Base-by-base conservation (phyloP, 805 yeast genomes). In the Candida krabiensis region DNA sequence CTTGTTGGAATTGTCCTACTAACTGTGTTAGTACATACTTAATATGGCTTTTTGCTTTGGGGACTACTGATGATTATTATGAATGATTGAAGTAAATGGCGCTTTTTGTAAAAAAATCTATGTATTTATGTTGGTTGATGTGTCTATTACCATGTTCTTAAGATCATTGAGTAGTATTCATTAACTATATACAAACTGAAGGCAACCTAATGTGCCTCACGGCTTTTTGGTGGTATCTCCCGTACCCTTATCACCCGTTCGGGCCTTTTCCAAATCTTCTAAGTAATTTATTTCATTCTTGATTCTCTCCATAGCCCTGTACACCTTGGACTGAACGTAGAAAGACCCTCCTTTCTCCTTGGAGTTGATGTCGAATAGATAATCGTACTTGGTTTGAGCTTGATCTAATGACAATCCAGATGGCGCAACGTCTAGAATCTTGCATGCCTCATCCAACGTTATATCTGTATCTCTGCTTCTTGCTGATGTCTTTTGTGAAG, bases 311-410 rank as follows among this genome's bases (percentile, higher is more conserved):
- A 89, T 86, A 17, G 99, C 97, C 63, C 96, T 78, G 63, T 79
- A 89, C 17, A 93, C 91, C 67, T 93, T 93, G 37, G 93, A 82
- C 60, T 93, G 99, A 35, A 93, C 60, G 57, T 91, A 93, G 59
- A 93, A 91, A 28, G 96, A 85, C 29, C 96, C 96, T n/a, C 96
- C 96, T 63, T 89, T 88, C 44, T 90, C 97, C 62, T 87, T 88
- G 19, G 93, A 78, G 67, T 93, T 93, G 39, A 88, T 86, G 33
- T 86, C 86, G 52, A 90, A 93, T 50, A 93, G 66, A 52, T 87
- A 87, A 42, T 83, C 78, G 67, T 83, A 93, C 59, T 85, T 84
- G 41, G 74, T 75, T 43, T 81, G 78, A 25, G 84, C 67, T 50
- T 79, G 78, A 34, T 80, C 85, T 37, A 79, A 48, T 22, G 67